Percentiles rank a stretch among this genome's conserved stretches.
phyloP scores from a whole-genome alignment of 805 yeast species.

The Tetrapisispora pingtungensis region DNA sequence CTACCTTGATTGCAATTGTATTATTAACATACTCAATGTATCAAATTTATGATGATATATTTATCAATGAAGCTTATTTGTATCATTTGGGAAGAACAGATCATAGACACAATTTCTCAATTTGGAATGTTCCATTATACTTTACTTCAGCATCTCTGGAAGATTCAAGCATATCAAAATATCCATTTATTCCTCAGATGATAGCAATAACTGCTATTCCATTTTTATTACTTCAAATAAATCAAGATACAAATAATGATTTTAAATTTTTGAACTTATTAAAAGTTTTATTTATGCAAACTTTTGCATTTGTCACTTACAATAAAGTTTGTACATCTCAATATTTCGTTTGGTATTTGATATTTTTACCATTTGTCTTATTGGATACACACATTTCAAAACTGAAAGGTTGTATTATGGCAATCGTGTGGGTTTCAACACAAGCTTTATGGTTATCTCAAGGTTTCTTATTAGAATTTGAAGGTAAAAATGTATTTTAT shows the following conservation, averaged over 20 bases:
- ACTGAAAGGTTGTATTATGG: constrained; percentile 33
- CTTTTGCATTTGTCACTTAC: constrained; percentile 65
- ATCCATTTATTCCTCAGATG: constrained; percentile 82
- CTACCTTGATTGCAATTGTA: constrained; percentile 36
- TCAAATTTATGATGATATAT: constrained; percentile 59
- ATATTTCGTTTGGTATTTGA: constrained; percentile 90
- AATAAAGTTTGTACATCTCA: constrained; percentile 88
- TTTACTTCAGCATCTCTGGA: constrained; percentile 38
- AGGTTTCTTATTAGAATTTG: constrained; percentile 74
- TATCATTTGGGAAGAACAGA: constrained; percentile 79
- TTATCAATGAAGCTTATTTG: constrained; percentile 63
- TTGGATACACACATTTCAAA: constrained; percentile 34
- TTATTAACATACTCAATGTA: constrained; percentile 53
- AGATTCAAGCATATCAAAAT: constrained; percentile 21
- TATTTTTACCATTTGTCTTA: constrained; percentile 67
- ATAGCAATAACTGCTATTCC: constrained; percentile 26
- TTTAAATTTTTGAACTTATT: constrained; percentile 33
- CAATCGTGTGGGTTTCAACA: constrained; percentile 52
- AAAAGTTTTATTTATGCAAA: constrained; percentile 60
- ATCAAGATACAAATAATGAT: constrained; percentile 9
- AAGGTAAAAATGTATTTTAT: constrained; percentile 56
- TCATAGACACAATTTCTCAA: constrained; percentile 90
- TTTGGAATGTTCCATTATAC: constrained; percentile 69
- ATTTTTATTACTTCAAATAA: constrained; percentile 4
- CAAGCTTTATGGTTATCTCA: constrained; percentile 72